Percentiles rank a stretch among this genome's conserved stretches.
Conservation (phyloP, 2,329 filamentous ascomycete species). For the Tolypocladium sp. region DNA sequence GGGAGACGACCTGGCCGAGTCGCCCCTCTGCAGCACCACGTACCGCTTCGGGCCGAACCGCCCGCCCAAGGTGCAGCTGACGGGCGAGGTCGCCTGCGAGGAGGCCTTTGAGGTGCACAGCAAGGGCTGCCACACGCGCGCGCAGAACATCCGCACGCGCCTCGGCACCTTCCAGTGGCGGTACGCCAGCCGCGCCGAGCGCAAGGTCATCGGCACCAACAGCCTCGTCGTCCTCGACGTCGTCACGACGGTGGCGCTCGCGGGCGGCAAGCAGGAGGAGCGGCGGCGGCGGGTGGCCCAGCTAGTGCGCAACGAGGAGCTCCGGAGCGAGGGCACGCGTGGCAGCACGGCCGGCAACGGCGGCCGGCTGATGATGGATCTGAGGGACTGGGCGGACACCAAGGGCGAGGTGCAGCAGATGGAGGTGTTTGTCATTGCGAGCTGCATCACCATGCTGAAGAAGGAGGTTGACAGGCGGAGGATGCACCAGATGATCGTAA, state of each 20-base stretch:
- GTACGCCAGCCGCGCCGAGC: conserved; percentile 40
- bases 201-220: conserved; percentile 26
- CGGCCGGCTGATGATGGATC: conserved; percentile 35
- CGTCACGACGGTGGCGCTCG: conserved; percentile 22
- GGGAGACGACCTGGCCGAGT: conserved; percentile 21
- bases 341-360: conserved; percentile 38
- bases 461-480: conserved; percentile 53
- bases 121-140: conserved; percentile 35
- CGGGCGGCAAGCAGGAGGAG: conserved; percentile 18
- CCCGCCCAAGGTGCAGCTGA: conserved; percentile 34
- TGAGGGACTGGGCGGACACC: conserved; percentile 21
- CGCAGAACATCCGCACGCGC: conserved; percentile 34
- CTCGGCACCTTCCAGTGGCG: conserved; percentile 47
- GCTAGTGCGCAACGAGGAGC: conserved; percentile 29
- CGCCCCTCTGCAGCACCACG: conserved; percentile 37
- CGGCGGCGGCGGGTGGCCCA: conserved; percentile 27
- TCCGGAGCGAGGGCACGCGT: conserved; percentile 29
- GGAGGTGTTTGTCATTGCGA: conserved; percentile 44
- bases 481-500: conserved; percentile 37
- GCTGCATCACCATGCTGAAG: conserved; percentile 54
- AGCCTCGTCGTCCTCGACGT: conserved; percentile 43
- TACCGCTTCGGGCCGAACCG: conserved; percentile 48
- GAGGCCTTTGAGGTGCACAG: conserved; percentile 17
- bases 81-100: conserved; percentile 6
- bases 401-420: conserved; percentile 28